A percentile compares a stretch with the other conserved stretches of the same genome.
Evolutionary conservation across 768 basidiomycete species (phyloP).

Genomic region (Termitomyces sp.): DNA sequence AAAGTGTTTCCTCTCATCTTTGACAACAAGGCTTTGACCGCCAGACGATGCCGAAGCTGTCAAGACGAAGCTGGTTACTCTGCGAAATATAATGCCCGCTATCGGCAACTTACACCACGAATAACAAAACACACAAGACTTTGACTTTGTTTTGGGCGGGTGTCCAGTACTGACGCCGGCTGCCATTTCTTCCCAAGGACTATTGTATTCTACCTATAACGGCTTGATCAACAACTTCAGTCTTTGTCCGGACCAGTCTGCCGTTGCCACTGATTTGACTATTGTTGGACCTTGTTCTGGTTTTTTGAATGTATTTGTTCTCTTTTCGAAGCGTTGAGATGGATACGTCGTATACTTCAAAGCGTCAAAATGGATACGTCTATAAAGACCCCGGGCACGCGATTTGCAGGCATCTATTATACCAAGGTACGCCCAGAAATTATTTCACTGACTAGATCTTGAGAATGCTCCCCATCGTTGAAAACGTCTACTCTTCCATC

Average conservation of each 20-base stretch:
- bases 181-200: background rate
- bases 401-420: background rate
- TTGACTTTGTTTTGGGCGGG: slow-evolving; percentile 1
- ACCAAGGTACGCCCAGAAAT: background rate
- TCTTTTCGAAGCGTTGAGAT: background rate
- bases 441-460: background rate
- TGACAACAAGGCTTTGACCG: background rate
- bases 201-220: background rate
- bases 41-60: background rate
- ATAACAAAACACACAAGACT: background rate
- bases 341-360: slow-evolving; percentile 6
- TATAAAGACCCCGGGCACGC: slow-evolving; percentile 2
- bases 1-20: background rate
- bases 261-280: slow-evolving; percentile 7
- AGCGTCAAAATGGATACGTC: background rate
- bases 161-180: background rate
- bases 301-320: slow-evolving; percentile 4
- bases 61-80: background rate
- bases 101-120: background rate
- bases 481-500: background rate
- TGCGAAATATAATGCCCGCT: background rate
- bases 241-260: background rate
- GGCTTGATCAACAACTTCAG: background rate
- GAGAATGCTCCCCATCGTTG: background rate
- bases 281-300: slow-evolving; percentile 6